Conservation (phyloP, 1,284 basidiomycete species). For the Ustilago trichophora region DNA sequence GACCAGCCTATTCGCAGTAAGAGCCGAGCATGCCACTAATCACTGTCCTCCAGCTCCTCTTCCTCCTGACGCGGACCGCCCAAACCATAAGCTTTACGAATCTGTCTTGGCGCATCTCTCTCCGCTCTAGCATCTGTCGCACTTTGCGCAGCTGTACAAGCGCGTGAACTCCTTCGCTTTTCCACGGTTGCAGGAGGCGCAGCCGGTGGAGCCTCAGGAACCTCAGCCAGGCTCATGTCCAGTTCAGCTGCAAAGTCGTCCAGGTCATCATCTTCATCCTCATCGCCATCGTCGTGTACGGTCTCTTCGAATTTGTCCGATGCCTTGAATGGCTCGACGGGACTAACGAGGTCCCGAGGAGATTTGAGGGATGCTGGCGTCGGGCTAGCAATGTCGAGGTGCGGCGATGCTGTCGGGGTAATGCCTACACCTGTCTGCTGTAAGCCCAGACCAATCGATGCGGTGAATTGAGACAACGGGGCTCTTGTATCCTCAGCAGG, state of each 20-base stretch:
- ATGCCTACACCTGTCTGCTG: conserved; percentile 29
- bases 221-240: conserved; percentile 40
- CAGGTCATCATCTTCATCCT: conserved; percentile 37
- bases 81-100: conserved; percentile 38
- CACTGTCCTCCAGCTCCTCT: conserved; percentile 46
- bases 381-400: conserved; percentile 16
- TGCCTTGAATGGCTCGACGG: background rate
- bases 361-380: background rate
- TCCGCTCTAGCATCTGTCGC: background rate
- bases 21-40: no score
- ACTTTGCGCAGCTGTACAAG: background rate
- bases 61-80: conserved; percentile 45
- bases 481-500: background rate
- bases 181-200: conserved; percentile 3
- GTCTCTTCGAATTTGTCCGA: background rate
- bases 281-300: conserved; percentile 3
- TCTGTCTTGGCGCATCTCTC: background rate
- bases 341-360: background rate
- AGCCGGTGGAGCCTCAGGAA: conserved; percentile 6
- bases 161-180: conserved; percentile 21
- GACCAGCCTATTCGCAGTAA: no score
- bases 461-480: background rate
- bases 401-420: conserved; percentile 34
- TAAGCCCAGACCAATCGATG: conserved; percentile 39
- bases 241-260: conserved; percentile 49